Evolutionary conservation across 345 rosid species (phyloP), one percentile per base, ranked within the genome.

Genomic region (Cardamine chenopodiifolia): DNA sequence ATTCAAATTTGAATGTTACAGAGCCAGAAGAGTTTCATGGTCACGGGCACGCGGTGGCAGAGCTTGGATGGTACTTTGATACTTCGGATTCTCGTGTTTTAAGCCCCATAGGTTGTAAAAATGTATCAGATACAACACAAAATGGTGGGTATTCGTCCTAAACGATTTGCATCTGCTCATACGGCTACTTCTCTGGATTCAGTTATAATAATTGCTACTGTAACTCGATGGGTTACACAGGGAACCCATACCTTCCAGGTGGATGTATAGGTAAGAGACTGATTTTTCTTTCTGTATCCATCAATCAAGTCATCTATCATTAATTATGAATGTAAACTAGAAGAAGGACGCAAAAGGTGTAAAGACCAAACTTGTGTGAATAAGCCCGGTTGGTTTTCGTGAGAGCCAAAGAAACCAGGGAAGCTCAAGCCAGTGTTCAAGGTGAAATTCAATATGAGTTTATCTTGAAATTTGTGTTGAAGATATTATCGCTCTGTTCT

Each of bases 1-100:
- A 58, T 44, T 66, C 81, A 1, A 20, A 12, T 22, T 49, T 52
- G 18, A 71, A 66, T 78, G 55, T 78, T 47, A 58, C 68, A 1
- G 68, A 78, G 56, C 55, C 81, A 23, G 63, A 71, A 49, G 4
- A 23, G 68, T 70, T 78, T 58, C 40, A 57, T 22, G 19, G 22
- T 19, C 47, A 72, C 29, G 77, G 69, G 9, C 72, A 72, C 23
- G 53, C 73, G 0, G 63, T 71, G 40, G 77, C 71, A 0, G 77
- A 78, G 63, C 55, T 78, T 14, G 81, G 77, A 71, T 78, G 77
- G 81, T 59, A 71, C 64, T 71, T 57, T 23, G 81, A 78, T 52
- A 49, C 68, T 52, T 81, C 68, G 10, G 55, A 56, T 47, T 1
- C 72, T 17, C 70, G 52, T 47, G 59, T 60, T 12, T 20, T 40